A percentile compares a stretch with the other conserved stretches of the same genome.
phyloP scores from a whole-genome alignment of 148 eudicot genomes.

The Silene latifolia region DNA sequence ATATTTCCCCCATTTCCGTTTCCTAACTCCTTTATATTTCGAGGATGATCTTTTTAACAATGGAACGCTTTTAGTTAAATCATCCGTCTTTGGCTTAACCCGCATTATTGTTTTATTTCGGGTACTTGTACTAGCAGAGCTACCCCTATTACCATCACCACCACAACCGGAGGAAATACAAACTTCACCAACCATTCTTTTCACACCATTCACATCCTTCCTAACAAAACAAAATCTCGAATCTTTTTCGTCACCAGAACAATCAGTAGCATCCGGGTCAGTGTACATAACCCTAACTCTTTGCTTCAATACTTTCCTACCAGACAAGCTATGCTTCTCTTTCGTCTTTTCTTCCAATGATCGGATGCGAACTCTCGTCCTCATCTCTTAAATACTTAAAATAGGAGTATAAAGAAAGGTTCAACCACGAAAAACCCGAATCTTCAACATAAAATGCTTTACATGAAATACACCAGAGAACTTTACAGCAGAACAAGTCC shows the following conservation, averaged over 20 bases:
- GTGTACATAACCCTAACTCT: constrained; percentile 27
- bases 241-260: constrained; percentile 24
- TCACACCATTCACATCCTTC: constrained; percentile 9
- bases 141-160: background rate
- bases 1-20: constrained; percentile 31
- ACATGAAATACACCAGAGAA: constrained; percentile 23
- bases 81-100: background rate
- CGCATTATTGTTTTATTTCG: background rate
- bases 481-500: constrained; percentile 25
- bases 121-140: background rate
- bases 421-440: background rate
- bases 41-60: constrained; percentile 5
- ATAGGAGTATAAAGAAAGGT: constrained; percentile 6
- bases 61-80: background rate
- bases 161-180: too few species aligned
- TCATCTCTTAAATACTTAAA: constrained; percentile 13
- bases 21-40: constrained; percentile 33
- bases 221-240: background rate
- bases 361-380: constrained; percentile 20
- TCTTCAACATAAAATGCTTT: constrained; percentile 16
- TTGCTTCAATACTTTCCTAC: constrained; percentile 5
- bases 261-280: constrained; percentile 43
- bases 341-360: constrained; percentile 10
- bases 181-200: constrained; percentile 25
- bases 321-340: background rate